Conservation (phyloP, 805 yeast genomes). For the Pichia pseudocactophila region DNA sequence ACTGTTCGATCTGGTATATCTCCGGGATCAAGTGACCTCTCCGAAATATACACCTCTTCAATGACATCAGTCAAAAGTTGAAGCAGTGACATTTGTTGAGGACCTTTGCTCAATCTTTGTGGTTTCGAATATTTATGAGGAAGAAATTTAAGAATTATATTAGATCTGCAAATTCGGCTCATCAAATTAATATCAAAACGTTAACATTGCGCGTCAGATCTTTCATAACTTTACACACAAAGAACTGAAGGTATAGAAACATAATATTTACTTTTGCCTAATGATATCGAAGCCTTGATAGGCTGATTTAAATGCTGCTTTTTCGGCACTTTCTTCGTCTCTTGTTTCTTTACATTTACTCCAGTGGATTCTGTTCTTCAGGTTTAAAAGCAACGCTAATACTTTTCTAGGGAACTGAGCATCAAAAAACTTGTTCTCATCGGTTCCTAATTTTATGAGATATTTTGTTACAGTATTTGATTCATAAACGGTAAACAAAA, state of each 20-base stretch:
- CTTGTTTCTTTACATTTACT: constrained; percentile 58
- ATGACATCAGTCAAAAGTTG: constrained; percentile 15
- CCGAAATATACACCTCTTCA: constrained; percentile 10
- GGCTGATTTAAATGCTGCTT: constrained; percentile 49
- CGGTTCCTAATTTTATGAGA: constrained; percentile 21
- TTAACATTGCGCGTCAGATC: too few species aligned
- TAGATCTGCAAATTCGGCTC: too few species aligned
- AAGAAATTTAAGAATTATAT: too few species aligned
- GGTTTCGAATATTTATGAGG: too few species aligned
- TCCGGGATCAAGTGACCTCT: constrained; percentile 1
- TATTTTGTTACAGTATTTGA: constrained; percentile 25
- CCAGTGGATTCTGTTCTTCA: constrained; percentile 66
- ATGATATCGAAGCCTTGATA: constrained; percentile 23
- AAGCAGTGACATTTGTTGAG: constrained; percentile 3
- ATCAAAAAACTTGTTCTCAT: constrained; percentile 38
- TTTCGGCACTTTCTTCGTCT: constrained; percentile 55
- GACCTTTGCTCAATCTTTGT: too few species aligned
- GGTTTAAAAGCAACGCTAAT: constrained; percentile 51
- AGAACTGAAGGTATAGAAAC: too few species aligned
- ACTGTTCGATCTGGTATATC: constrained; percentile 5
- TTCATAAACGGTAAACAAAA: constrained; percentile 6
- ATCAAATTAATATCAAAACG: too few species aligned
- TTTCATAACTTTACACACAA: too few species aligned
- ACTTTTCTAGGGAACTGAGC: constrained; percentile 80
- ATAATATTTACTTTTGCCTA: background rate